Evolutionary conservation across 1,139 yeast genomes (phyloP).

Genomic region (Ogataea hybrid): DNA sequence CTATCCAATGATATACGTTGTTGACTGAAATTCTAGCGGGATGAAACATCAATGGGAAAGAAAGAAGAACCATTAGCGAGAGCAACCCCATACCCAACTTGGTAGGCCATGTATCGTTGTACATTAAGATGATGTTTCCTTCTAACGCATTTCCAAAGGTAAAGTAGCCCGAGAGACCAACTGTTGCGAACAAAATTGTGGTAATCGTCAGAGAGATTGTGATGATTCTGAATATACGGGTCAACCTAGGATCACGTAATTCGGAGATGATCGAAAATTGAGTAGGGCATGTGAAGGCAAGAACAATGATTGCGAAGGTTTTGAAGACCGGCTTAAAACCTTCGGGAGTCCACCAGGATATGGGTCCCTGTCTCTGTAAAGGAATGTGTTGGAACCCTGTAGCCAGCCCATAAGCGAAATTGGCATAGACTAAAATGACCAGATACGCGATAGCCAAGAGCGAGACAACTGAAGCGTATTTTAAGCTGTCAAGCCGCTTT

Average conservation of each 20-base stretch:
- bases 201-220: slow-evolving; percentile 55
- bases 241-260: slow-evolving; percentile 53
- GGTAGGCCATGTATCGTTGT: slow-evolving; percentile 46
- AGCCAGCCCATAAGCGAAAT: slow-evolving; percentile 42
- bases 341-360: slow-evolving; percentile 54
- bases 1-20: slow-evolving; percentile 62
- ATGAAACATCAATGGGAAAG: slow-evolving; percentile 90
- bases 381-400: slow-evolving; percentile 26
- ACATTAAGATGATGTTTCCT: slow-evolving; percentile 80
- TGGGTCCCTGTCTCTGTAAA: slow-evolving; percentile 44
- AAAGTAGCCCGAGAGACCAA: slow-evolving; percentile 81
- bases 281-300: slow-evolving; percentile 95
- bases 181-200: slow-evolving; percentile 57
- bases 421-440: slow-evolving; percentile 67
- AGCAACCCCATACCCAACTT: slow-evolving; percentile 72
- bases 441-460: slow-evolving; percentile 77
- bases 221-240: slow-evolving; percentile 52
- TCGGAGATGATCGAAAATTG: slow-evolving; percentile 91
- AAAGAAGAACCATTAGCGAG: slow-evolving; percentile 78
- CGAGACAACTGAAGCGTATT: slow-evolving; percentile 84
- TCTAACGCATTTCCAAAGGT: slow-evolving; percentile 76
- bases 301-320: slow-evolving; percentile 86
- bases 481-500: slow-evolving; percentile 76
- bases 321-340: slow-evolving; percentile 62
- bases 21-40: slow-evolving; percentile 87